Evolutionary conservation across 306 rosid species (phyloP), one percentile per base, ranked within the genome.

Genomic region (Fagus sylvatica): DNA sequence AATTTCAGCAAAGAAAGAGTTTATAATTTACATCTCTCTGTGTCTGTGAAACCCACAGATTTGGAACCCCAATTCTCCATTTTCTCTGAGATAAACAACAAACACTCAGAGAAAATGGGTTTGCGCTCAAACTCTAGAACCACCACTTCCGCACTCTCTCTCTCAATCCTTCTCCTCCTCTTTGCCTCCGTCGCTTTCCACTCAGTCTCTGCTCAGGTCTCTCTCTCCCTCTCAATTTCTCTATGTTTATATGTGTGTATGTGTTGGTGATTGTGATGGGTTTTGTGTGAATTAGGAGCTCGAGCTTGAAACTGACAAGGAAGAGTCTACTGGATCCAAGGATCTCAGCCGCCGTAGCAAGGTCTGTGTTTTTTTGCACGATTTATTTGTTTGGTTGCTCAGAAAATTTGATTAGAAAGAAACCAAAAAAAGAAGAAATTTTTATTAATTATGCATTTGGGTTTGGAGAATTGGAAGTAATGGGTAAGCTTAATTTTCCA

Each of bases 271-370:
- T 43, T 39, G 13, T 78, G 62, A 75, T 80, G 4, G 37, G 73
- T 82, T 79, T 68, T n/a, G 32, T 74, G 67, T 67, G 40, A 37
- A 80, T 39, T 71, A 88, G 97, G 97, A 89, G 5, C 84, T 86
- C 48, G 81, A 71, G 62, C 60, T 6, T 65, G 90, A 86, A 42
- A 67, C 64, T 51, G 75, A 42, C 76, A 80, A 85, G 72, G 88
- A 82, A 74, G 86, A 81, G 10, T 75, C 79, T 33, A 67, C 39
- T 69, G 87, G 89, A 84, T 88, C 91, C 80, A 62, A 71, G 39
- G 94, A 92, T 94, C 93, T 94, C 75, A 92, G 97, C 54, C 98
- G 96, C 62, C 98, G 98, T 42, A 86, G 88, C 78, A 90, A 94
- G 89, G 97, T 94, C 32, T 78, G 73, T 4, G 0, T 68, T 74